Conservation (phyloP, 2,329 filamentous ascomycete species). For the Penicillium polonicum region DNA sequence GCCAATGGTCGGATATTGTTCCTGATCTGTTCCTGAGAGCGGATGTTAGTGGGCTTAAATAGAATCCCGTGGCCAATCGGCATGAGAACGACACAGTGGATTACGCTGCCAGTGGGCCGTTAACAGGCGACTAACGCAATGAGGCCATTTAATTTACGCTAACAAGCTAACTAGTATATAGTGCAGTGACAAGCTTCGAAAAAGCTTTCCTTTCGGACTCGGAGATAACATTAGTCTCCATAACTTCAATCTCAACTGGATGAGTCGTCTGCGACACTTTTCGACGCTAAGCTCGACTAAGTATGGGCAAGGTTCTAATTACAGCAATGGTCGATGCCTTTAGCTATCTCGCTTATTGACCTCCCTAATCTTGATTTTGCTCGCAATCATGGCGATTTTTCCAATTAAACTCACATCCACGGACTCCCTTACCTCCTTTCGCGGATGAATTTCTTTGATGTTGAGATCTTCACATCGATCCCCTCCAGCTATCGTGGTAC, state of each 20-base stretch:
- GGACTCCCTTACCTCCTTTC: too few relatives aligned
- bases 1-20: neutral
- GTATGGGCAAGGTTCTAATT: conserved; percentile 7
- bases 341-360: conserved; percentile 8
- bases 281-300: conserved; percentile 4
- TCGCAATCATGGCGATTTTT: neutral
- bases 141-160: neutral
- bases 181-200: conserved; percentile 5
- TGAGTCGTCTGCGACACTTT: neutral
- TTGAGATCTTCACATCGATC: too few relatives aligned
- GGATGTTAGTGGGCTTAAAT: neutral
- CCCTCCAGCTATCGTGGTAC: neutral
- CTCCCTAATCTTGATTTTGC: conserved; percentile 4
- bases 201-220: neutral
- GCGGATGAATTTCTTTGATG: neutral
- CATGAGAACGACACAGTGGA: neutral
- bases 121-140: neutral
- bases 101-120: neutral
- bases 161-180: neutral
- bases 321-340: neutral
- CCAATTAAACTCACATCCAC: neutral
- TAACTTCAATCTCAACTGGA: conserved; percentile 1
- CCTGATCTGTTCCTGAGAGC: neutral
- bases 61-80: neutral
- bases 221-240: neutral